These are phyloP conservation scores for Starmerella gropengiesseri DNA, from an alignment of 805 yeast genomes.

Conservation along the genomic window DNA sequence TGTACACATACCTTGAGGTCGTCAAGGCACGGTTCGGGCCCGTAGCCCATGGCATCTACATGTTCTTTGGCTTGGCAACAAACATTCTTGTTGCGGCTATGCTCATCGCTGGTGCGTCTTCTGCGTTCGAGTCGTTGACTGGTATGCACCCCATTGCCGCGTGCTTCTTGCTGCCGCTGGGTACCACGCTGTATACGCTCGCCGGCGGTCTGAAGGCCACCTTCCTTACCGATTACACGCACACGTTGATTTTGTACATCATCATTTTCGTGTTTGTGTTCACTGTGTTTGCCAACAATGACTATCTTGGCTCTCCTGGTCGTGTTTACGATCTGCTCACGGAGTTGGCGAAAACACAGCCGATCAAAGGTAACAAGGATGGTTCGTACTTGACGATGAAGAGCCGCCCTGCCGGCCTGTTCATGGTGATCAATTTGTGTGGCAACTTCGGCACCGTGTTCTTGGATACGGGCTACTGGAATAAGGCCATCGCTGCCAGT, in stretches of 20 bases:
- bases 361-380: constrained; percentile 67
- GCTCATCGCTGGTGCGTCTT: constrained; percentile 85
- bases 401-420: constrained; percentile 76
- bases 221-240: constrained; percentile 66
- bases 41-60: constrained; percentile 46
- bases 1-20: constrained; percentile 84
- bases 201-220: constrained; percentile 80
- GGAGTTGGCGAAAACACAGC: constrained; percentile 43
- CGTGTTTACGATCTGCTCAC: constrained; percentile 65
- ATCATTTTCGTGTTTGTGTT: constrained; percentile 75
- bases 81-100: constrained; percentile 85
- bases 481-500: constrained; percentile 75
- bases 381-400: constrained; percentile 86
- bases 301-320: constrained; percentile 68
- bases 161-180: constrained; percentile 69
- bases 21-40: constrained; percentile 71
- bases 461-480: constrained; percentile 79
- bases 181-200: constrained; percentile 61
- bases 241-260: constrained; percentile 68
- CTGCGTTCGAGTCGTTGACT: constrained; percentile 66
- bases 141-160: constrained; percentile 79
- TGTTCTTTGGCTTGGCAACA: constrained; percentile 77
- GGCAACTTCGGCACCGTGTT: constrained; percentile 88
- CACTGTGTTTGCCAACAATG: constrained; percentile 61
- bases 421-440: constrained; percentile 75